Conservation (phyloP, 129 eudicot species). For the Smallanthus sonchifolius region DNA sequence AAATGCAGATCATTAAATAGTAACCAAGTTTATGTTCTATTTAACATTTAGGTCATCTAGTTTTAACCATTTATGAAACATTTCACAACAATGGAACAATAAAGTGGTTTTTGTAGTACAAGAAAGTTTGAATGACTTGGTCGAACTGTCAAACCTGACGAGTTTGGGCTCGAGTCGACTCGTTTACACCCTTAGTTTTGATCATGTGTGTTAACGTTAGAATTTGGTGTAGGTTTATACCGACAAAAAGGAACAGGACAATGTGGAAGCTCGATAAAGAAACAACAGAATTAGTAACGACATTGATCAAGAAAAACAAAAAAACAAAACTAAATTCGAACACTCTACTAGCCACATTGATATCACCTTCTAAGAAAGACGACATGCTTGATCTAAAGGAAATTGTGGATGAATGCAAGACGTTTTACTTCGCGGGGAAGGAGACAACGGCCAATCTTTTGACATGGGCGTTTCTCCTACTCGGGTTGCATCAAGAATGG, state of each 20-base stretch:
- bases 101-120: no score
- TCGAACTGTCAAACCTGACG: no score
- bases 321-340: conserved; percentile 30
- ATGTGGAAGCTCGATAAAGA: conserved; percentile 67
- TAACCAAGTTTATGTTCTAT: no score
- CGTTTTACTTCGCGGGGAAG: conserved; percentile 54
- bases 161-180: no score
- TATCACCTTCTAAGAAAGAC: conserved; percentile 48
- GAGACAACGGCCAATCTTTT: conserved; percentile 46
- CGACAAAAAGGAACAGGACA: conserved; percentile 66
- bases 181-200: no score
- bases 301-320: conserved; percentile 34
- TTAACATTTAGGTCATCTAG: no score
- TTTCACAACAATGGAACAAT: no score
- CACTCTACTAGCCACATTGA: conserved; percentile 44
- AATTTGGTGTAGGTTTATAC: conserved; percentile 57
- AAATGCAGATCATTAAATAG: no score
- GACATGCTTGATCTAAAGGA: conserved; percentile 34
- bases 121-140: no score
- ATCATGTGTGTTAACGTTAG: not conserved
- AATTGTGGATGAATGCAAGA: conserved; percentile 51
- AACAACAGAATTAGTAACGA: conserved; percentile 49
- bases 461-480: conserved; percentile 45
- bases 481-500: conserved; percentile 52
- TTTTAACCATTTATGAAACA: no score